Evolutionary conservation across 1,284 basidiomycete species (phyloP), one percentile per base, ranked within the genome.

Genomic region (Papiliotrema terrestris): DNA sequence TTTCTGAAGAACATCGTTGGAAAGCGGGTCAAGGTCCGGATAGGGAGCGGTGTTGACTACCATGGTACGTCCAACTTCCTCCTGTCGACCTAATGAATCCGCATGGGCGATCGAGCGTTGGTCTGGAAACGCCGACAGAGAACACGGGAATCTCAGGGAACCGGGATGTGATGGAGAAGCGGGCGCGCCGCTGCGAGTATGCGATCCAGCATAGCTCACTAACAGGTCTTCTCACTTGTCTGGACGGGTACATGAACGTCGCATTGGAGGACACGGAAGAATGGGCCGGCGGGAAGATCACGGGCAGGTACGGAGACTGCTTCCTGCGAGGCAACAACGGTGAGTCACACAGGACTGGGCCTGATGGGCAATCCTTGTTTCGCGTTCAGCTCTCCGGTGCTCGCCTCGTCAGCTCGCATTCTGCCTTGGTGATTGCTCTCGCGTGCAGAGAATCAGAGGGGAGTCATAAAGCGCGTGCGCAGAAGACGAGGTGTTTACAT

Each of bases 241-340:
- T 98, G 22, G 96, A 98, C 75, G 96, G 94, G 0, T 93, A 92
- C 75, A 93, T 98, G 96, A 98, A 98, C 78, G 97, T 98, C 54
- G 95, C 93, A 3, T 80, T 98, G 45, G 95, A 98, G 78, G 88
- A 97, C 73, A 97, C 94, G 1, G 89, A 94, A 75, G 95, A 98
- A 78, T 87, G 91, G 75, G 90, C 96, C 14, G 88, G 89, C 64
- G 94, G 93, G 11, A 74, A 80, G 35, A 82, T 89, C 52, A 94
- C 90, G 39, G 95, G 93, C 72, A 83, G 82, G 58, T 97, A 94
- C 67, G 93, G 94, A 1, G 93, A 97, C 76, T 88, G 93, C 29
- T 97, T 97, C 77, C 89, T 97, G 63, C 81, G 95, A 53, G 95
- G 95, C 35, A 98, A 98, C 78, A 98, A 98, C 76, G 95, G 95